These are phyloP conservation scores for Melastoma candidum DNA, from an alignment of 441 rosid species.

Conservation along the genomic window DNA sequence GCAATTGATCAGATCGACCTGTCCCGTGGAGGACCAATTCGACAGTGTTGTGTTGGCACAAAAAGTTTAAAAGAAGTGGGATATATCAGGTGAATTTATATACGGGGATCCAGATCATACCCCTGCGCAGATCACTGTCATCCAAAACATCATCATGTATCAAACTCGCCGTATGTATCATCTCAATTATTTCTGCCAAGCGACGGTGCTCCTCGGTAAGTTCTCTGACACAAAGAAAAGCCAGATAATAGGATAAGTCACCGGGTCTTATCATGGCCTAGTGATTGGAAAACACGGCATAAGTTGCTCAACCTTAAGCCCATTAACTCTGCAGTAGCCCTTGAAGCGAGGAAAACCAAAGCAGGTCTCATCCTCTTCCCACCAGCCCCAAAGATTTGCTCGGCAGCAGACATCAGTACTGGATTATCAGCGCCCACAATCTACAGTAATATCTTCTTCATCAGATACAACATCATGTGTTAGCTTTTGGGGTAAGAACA, in stretches of 20 bases:
- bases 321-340: conserved; percentile 75
- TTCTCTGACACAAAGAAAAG: conserved; percentile 41
- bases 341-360: conserved; percentile 80
- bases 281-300: conserved; percentile 3
- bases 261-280: neutral
- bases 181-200: conserved; percentile 91
- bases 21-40: too few relatives aligned
- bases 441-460: conserved; percentile 31
- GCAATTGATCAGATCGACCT: too few relatives aligned
- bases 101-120: conserved; percentile 18
- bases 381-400: conserved; percentile 94
- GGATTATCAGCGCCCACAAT: conserved; percentile 96
- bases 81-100: too few relatives aligned
- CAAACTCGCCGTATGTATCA: conserved; percentile 97
- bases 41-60: too few relatives aligned
- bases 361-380: conserved; percentile 98
- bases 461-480: conserved; percentile 17
- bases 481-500: conserved; percentile 1
- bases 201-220: conserved; percentile 68
- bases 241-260: conserved; percentile 8
- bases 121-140: conserved; percentile 90
- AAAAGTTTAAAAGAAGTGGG: too few relatives aligned
- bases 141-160: conserved; percentile 91
- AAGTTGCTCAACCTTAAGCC: conserved; percentile 48
- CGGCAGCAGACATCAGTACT: conserved; percentile 86